Evolutionary conservation across 768 basidiomycete species (phyloP).

Genomic region (Mycena vitilis): DNA sequence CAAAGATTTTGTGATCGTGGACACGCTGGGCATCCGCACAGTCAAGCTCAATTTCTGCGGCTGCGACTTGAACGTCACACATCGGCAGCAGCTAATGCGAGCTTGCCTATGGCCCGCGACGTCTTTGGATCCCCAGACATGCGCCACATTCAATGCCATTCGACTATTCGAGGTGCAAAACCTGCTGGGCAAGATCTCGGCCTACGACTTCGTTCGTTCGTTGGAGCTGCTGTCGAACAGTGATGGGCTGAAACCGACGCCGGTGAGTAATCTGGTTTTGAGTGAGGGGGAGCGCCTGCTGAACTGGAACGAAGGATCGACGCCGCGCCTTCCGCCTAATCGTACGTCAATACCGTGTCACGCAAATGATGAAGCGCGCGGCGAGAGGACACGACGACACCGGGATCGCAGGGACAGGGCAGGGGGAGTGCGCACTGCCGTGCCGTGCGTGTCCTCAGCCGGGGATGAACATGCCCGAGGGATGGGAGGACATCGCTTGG

Average conservation of each 20-base stretch:
- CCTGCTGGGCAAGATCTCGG: too few relatives aligned
- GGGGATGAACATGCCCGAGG: neutral
- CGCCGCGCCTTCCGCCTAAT: neutral
- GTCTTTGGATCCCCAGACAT: neutral
- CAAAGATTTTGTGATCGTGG: too few relatives aligned
- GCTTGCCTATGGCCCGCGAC: neutral
- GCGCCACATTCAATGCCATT: neutral
- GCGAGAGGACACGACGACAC: slow-evolving; percentile 4
- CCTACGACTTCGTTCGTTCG: neutral
- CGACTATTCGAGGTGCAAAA: neutral
- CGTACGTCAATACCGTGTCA: neutral
- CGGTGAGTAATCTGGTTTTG: neutral
- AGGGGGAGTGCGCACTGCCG: slow-evolving; percentile 14
- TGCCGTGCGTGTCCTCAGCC: slow-evolving; percentile 25
- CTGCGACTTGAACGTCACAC: too few relatives aligned
- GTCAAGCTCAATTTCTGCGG: too few relatives aligned
- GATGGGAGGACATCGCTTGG: slow-evolving; percentile 13
- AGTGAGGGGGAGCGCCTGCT: neutral
- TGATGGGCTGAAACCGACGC: neutral
- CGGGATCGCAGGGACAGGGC: neutral
- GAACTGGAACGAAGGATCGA: neutral
- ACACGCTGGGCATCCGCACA: too few relatives aligned
- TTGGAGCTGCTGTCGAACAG: neutral
- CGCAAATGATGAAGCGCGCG: slow-evolving; percentile 19
- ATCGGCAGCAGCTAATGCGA: neutral